phyloP scores from a whole-genome alignment of 2,329 filamentous ascomycete species.

The Hypoxylon sp. region DNA sequence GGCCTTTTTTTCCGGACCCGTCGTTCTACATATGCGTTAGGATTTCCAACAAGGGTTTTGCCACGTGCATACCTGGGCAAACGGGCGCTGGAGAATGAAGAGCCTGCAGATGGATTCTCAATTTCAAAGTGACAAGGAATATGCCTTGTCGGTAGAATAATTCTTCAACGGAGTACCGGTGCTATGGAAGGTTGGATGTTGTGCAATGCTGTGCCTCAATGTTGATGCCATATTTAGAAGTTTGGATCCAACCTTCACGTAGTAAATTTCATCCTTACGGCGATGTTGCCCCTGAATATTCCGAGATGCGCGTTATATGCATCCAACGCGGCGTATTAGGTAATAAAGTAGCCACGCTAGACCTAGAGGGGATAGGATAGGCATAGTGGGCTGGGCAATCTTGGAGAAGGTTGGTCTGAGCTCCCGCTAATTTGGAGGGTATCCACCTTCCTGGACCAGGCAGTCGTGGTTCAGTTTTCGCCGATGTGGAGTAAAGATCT shows the following conservation, averaged over 20 bases:
- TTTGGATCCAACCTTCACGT: constrained; percentile 1
- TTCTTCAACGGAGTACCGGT: neutral
- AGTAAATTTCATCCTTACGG: neutral
- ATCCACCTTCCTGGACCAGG: constrained; percentile 23
- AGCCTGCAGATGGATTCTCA: neutral
- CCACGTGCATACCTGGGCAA: constrained; percentile 12
- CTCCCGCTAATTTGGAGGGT: neutral
- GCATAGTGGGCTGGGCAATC: neutral
- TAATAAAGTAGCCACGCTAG: neutral
- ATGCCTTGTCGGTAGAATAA: neutral
- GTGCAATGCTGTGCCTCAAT: constrained; percentile 1
- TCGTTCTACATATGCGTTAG: neutral
- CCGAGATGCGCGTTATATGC: neutral
- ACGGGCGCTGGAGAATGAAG: constrained; percentile 2
- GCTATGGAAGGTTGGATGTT: neutral
- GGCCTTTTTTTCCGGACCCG: constrained; percentile 8
- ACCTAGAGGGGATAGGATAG: constrained; percentile 2
- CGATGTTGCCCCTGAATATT: constrained; percentile 5
- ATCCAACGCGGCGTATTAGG: neutral
- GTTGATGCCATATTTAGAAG: constrained; percentile 25
- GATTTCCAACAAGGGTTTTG: neutral
- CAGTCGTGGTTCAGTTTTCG: neutral
- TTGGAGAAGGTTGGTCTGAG: constrained; percentile 13
- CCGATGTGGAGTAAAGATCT: constrained; percentile 30
- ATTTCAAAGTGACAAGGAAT: neutral